phyloP scores from a whole-genome alignment of 768 basidiomycete species.

The Pholiota conissans region DNA sequence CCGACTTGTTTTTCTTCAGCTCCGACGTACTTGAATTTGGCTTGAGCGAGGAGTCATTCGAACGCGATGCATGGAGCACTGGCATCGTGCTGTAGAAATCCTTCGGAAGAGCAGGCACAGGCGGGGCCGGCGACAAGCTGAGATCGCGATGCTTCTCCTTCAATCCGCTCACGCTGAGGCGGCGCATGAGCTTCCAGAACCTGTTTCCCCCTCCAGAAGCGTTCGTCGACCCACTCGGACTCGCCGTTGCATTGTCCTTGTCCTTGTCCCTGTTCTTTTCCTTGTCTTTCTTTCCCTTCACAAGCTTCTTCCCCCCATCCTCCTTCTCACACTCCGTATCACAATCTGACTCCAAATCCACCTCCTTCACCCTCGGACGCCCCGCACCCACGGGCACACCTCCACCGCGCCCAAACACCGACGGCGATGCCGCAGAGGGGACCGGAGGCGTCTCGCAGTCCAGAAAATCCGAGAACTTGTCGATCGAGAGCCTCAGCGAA shows the following conservation, averaged over 20 bases:
- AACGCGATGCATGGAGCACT: neutral
- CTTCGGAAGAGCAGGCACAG: conserved; percentile 61
- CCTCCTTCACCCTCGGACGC: neutral
- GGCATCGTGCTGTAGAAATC: conserved; percentile 21
- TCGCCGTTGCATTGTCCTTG: neutral
- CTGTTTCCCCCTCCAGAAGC: conserved; percentile 34
- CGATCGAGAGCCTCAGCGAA: conserved; percentile 33
- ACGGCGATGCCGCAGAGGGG: too few species aligned
- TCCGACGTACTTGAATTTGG: neutral
- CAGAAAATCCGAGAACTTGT: conserved; percentile 20
- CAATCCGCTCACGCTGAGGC: conserved; percentile 63
- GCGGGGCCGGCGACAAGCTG: conserved; percentile 37
- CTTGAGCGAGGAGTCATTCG: neutral
- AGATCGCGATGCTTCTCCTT: conserved; percentile 49
- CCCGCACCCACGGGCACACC: neutral
- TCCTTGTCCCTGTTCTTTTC: conserved; percentile 2
- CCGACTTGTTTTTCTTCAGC: neutral
- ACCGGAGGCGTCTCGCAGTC: neutral
- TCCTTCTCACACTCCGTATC: neutral
- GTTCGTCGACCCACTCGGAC: conserved; percentile 1
- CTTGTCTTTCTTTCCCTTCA: neutral
- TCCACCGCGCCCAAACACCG: too few species aligned
- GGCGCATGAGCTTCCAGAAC: conserved; percentile 71
- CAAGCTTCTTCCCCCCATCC: neutral
- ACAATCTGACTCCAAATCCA: neutral